Evolutionary conservation across 2,329 filamentous ascomycete species (phyloP).

Genomic region (Sphaerulina musiva): DNA sequence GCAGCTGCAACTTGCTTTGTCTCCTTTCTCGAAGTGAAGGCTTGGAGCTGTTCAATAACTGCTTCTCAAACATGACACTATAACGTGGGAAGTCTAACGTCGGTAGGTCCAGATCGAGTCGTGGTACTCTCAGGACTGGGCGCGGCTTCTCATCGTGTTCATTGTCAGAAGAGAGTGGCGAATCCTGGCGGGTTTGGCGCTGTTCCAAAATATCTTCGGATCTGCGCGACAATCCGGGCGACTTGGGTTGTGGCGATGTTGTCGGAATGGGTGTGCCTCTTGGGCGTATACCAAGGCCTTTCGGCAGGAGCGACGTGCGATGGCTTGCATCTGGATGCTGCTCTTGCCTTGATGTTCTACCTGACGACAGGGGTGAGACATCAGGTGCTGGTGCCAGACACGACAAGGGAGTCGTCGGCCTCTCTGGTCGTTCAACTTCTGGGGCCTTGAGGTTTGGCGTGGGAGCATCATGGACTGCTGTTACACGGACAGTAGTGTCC

Average conservation of each 20-base stretch:
- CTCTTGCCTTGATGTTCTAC: constrained; percentile 7
- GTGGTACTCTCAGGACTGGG: constrained; percentile 23
- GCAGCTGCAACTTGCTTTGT: constrained; percentile 22
- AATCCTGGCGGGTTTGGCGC: constrained; percentile 12
- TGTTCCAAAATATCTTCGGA: constrained; percentile 15
- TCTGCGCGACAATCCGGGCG: constrained; percentile 9
- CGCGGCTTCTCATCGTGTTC: background rate
- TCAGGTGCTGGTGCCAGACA: constrained; percentile 7
- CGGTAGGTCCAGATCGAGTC: constrained; percentile 72
- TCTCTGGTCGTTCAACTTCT: background rate
- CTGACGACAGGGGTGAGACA: background rate
- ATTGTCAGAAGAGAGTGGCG: constrained; percentile 7
- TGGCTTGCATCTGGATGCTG: background rate
- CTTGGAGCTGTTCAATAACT: constrained; percentile 49
- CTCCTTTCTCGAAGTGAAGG: constrained; percentile 30
- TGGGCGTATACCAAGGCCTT: background rate
- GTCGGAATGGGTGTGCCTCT: background rate
- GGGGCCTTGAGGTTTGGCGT: background rate
- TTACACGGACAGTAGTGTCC: background rate
- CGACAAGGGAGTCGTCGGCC: constrained; percentile 5
- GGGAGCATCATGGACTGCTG: background rate
- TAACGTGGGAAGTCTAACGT: constrained; percentile 76
- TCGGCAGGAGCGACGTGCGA: constrained; percentile 5
- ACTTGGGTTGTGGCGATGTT: constrained; percentile 1
- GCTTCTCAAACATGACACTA: constrained; percentile 82